Percentiles rank a stretch among this genome's conserved stretches.
These are phyloP conservation scores for Pythium vanterpoolii DNA, from an alignment of 352 stramenopile species.

Conservation along the genomic window DNA sequence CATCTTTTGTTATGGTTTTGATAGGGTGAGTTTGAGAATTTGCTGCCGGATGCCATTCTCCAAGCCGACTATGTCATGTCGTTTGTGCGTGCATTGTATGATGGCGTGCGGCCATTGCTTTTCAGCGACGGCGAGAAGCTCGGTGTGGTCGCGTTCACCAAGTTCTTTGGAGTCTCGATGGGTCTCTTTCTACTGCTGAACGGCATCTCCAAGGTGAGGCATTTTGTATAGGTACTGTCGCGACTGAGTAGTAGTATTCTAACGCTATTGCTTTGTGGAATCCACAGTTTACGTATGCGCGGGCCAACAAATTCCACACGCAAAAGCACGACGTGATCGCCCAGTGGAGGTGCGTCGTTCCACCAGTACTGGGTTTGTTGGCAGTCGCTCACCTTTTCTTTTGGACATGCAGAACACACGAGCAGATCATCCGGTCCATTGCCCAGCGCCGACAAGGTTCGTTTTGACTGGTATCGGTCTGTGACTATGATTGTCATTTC, in stretches of 20 bases:
- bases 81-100: constrained; percentile 31
- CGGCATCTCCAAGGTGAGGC: constrained; percentile 35
- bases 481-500: neutral
- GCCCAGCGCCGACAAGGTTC: constrained; percentile 35
- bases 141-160: constrained; percentile 29
- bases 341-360: constrained; percentile 32
- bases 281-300: constrained; percentile 35
- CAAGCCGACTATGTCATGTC: constrained; percentile 42
- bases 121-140: constrained; percentile 27
- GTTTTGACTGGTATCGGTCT: neutral
- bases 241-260: neutral
- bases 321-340: constrained; percentile 34
- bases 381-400: neutral
- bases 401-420: constrained; percentile 27
- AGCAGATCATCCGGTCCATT: constrained; percentile 35
- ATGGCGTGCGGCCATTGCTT: constrained; percentile 34
- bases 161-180: constrained; percentile 38
- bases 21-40: constrained; percentile 40
- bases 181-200: constrained; percentile 39
- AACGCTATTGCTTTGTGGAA: neutral
- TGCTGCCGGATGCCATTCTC: constrained; percentile 27
- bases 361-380: neutral
- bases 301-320: constrained; percentile 34
- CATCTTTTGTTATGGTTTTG: neutral
- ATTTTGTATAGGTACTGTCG: neutral